phyloP scores from a whole-genome alignment of 2,329 filamentous ascomycete genomes.

The Aspergillus melleus region DNA sequence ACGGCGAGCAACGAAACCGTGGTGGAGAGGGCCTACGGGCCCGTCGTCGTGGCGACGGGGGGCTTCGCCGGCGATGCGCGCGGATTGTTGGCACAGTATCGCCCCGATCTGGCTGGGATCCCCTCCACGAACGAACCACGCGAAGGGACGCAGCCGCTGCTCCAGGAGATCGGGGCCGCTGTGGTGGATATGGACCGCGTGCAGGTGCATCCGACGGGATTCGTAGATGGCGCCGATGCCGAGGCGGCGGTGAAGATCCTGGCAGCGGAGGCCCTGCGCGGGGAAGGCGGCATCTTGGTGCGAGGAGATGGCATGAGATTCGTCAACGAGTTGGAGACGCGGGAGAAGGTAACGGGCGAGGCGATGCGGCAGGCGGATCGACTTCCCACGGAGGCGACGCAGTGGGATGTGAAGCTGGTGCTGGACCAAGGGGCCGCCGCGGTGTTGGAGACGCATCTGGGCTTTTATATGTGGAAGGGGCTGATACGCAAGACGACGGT shows the following conservation, averaged over 20 bases:
- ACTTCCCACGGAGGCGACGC: slow-evolving; percentile 37
- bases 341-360: slow-evolving; percentile 56
- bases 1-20: slow-evolving; percentile 18
- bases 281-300: slow-evolving; percentile 62
- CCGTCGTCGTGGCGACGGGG: slow-evolving; percentile 61
- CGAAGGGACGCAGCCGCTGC: slow-evolving; percentile 53
- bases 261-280: slow-evolving; percentile 62
- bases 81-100: slow-evolving; percentile 57
- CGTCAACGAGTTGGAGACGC: slow-evolving; percentile 62
- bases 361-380: slow-evolving; percentile 45
- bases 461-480: slow-evolving; percentile 65
- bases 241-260: slow-evolving; percentile 58
- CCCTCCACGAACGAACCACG: slow-evolving; percentile 65
- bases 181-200: slow-evolving; percentile 53
- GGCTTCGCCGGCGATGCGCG: slow-evolving; percentile 64
- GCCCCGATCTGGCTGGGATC: slow-evolving; percentile 59
- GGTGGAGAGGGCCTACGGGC: slow-evolving; percentile 43
- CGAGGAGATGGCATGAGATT: slow-evolving; percentile 51
- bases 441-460: slow-evolving; percentile 56
- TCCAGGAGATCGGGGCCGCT: slow-evolving; percentile 42
- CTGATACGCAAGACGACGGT: slow-evolving; percentile 59
- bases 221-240: slow-evolving; percentile 56
- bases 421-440: slow-evolving; percentile 60
- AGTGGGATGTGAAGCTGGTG: slow-evolving; percentile 61
- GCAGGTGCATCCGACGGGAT: slow-evolving; percentile 66